Evolutionary conservation across 768 basidiomycete species (phyloP), one percentile per base, ranked within the genome.

Genomic region (Tulasnella sp.): DNA sequence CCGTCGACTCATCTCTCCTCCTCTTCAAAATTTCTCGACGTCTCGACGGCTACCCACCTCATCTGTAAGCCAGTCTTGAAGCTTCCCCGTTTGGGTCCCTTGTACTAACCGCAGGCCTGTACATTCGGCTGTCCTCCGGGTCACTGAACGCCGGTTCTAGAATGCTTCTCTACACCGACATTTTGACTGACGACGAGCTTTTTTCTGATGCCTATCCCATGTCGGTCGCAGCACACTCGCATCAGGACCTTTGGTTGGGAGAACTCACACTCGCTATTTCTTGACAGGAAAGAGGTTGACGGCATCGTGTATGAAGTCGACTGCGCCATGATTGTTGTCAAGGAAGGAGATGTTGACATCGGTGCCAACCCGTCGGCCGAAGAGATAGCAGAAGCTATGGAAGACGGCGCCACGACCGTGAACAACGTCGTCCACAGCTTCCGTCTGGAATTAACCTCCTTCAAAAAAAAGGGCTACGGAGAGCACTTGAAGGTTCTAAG

Each of bases 311-410:
- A 89, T 84, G 98, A 98, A 85, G 93, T 98, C 77, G 91, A 99
- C 84, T 97, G 95, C 86, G 82, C 88, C 80, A 82, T 88, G 85
- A 90, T 96, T 83, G 87, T 86, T 31, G 82, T 95, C 81, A 95
- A 94, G 85, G 86, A 88, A 6, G 95, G 95, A 78, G 92, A 96
- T 82, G 86, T 99, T 81, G 91, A 99, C 85, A 99, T 97, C 84
- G 98, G 97, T 85, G 96, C 93, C 79, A 97, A 98, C 86, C 93
- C 97, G 56, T 98, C 97, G 71, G 87, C 91, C 8, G 97, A 99
- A 87, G 97, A 98, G 76, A 87, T 87, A 72, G 91, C 91, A 0
- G 98, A 99, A 77, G 88, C 87, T 38, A 85, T 97, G 78, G 97
- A 96, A 85, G 93, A 94, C 0, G 94, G 94, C 81, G 88, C 90